Conservation (phyloP, 73 alveolate genomes). For the Blepharisma stoltei region DNA sequence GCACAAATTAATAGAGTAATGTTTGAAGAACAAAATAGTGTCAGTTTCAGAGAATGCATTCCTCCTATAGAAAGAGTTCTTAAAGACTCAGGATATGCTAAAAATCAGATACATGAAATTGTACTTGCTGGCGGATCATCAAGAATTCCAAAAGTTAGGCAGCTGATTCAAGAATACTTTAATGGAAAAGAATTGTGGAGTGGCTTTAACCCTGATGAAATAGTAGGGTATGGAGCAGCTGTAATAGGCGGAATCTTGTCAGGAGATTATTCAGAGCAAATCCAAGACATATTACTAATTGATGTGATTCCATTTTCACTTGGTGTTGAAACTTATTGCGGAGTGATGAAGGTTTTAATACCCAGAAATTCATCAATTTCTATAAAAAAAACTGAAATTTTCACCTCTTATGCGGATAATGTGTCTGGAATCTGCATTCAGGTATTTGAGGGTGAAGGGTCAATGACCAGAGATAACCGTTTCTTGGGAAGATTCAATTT, state of each 20-base stretch:
- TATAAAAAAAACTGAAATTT: conserved; percentile 90
- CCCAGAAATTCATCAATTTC: conserved; percentile 97
- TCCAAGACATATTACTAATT: conserved; percentile 37
- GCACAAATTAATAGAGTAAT: conserved; percentile 51
- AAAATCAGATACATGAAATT: conserved; percentile 54
- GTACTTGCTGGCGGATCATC: conserved; percentile 77
- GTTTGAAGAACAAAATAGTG: conserved; percentile 70
- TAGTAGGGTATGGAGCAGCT: conserved; percentile 83
- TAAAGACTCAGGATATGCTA: conserved; percentile 32
- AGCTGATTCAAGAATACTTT: conserved; percentile 53
- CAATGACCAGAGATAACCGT: conserved; percentile 94
- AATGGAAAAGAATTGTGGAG: conserved; percentile 41
- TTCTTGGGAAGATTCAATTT: conserved; percentile 92
- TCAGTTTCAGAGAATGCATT: conserved; percentile 49
- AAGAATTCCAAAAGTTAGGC: conserved; percentile 63
- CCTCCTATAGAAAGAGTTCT: conserved; percentile 53
- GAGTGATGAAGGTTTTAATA: conserved; percentile 86
- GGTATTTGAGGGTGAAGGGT: conserved; percentile 99
- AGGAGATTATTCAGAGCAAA: conserved; percentile 40
- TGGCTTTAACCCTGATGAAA: conserved; percentile 70
- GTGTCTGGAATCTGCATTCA: conserved; percentile 89
- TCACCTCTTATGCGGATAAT: conserved; percentile 94
- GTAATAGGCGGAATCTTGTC: conserved; percentile 68
- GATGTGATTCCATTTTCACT: conserved; percentile 81
- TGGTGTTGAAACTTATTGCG: conserved; percentile 71